Percentiles rank a stretch among this genome's conserved stretches.
These are phyloP conservation scores for Ceriops tagal DNA, from an alignment of 345 rosid genomes.

Conservation along the genomic window DNA sequence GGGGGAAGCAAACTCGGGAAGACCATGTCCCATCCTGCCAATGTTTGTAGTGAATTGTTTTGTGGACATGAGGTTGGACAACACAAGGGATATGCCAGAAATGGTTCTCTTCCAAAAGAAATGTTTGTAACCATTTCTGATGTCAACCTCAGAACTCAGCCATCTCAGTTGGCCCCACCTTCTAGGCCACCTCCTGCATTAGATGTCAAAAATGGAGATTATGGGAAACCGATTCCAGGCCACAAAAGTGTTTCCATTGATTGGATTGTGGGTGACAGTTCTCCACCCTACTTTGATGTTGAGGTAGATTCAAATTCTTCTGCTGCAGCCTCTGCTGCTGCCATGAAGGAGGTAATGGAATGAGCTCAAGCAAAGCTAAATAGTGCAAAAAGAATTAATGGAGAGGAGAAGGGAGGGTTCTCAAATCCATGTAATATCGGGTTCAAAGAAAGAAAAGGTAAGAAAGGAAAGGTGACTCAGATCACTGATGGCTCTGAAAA, in stretches of 20 bases:
- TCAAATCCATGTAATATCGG: conserved; percentile 25
- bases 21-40: conserved; percentile 36
- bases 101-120: conserved; percentile 39
- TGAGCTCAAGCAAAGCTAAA: conserved; percentile 71
- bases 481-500: conserved; percentile 10
- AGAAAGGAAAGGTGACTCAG: conserved; percentile 31
- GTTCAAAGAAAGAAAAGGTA: conserved; percentile 31
- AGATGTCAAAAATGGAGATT: conserved; percentile 34
- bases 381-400: conserved; percentile 60
- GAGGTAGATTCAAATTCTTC: conserved; percentile 85
- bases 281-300: conserved; percentile 78
- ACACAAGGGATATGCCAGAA: conserved; percentile 34
- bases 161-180: conserved; percentile 83
- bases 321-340: conserved; percentile 67
- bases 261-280: conserved; percentile 40
- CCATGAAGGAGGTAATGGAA: conserved; percentile 75
- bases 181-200: conserved; percentile 65
- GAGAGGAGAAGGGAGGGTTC: conserved; percentile 59
- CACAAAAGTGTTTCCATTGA: conserved; percentile 39
- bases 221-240: conserved; percentile 29
- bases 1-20: conserved; percentile 41
- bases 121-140: conserved; percentile 69
- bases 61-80: conserved; percentile 32
- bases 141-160: conserved; percentile 70
- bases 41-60: conserved; percentile 20